Evolutionary conservation across 2,329 filamentous ascomycete genomes (phyloP), one percentile per base, ranked within the genome.

Genomic region (Phoma sp.): DNA sequence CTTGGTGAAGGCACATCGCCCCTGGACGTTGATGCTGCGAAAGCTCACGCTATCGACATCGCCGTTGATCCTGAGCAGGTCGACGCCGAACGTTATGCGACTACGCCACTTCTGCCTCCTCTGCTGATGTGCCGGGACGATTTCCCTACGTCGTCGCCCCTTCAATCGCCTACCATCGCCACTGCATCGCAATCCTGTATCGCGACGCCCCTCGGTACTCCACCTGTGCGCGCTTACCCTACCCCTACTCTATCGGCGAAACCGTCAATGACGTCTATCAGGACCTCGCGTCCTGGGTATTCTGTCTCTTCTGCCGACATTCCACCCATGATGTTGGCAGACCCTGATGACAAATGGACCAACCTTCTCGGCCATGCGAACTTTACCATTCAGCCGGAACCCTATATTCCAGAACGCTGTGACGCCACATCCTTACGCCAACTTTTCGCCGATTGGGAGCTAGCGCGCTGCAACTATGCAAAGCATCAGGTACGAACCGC

Each of bases 311-410:
- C 79, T 35, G 71, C 77, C 4, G 83, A 86, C 24, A 84, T 89
- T 13, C 84, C 87, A 4, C 82, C 84, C 4, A 85, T 92, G 59
- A 78, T 87, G 48, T 78, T 86, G n/a, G 70, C 73, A 29, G 91
- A 96, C 68, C 86, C 87, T 5, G 82, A 87, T 44, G 91, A 96
- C 70, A 86, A 88, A 62, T 97, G 93, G 93, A 89, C 90, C 1
- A 85, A 89, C 68, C 86, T 86, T 52, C 84, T 98, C 11, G 93
- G 93, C 25, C 93, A 98, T 71, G 93, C 93, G 60, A 96, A 98
- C 78, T 97, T 96, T 73, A 93, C 85, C 65, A 96, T 98, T 64
- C 79, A 85, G 22, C 93, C 93, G 0, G 85, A 88, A 70, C 93
- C 93, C 0, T 96, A 96, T 68, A 75, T 84, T 7, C 88, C 91